phyloP scores from a whole-genome alignment of 495 filamentous ascomycete genomes.

The Podospora australis region DNA sequence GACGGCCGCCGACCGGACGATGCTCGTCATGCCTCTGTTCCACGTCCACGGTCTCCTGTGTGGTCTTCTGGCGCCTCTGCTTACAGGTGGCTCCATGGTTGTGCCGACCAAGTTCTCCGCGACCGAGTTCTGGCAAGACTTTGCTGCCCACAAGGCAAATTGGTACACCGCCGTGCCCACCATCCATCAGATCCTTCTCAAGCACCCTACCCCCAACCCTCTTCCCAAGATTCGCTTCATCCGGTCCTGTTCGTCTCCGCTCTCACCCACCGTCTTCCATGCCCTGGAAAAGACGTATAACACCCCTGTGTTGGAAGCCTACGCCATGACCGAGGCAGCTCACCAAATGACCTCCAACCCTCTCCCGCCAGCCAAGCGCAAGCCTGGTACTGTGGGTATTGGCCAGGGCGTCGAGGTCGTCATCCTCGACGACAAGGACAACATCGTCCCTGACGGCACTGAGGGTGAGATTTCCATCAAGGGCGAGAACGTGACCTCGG shows the following conservation, averaged over 20 bases:
- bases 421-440: constrained; percentile 62
- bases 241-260: constrained; percentile 74
- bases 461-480: constrained; percentile 76
- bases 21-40: constrained; percentile 88
- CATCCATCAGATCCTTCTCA: constrained; percentile 83
- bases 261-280: constrained; percentile 70
- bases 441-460: constrained; percentile 52
- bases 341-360: constrained; percentile 90
- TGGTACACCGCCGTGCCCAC: constrained; percentile 89
- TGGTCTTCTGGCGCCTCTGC: constrained; percentile 67
- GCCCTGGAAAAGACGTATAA: constrained; percentile 63
- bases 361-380: constrained; percentile 61
- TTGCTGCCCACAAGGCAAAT: constrained; percentile 61
- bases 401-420: constrained; percentile 75
- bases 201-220: constrained; percentile 54
- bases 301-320: constrained; percentile 79
- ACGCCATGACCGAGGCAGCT: constrained; percentile 87
- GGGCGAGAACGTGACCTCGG: constrained; percentile 73
- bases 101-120: constrained; percentile 75
- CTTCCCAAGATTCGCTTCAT: constrained; percentile 76
- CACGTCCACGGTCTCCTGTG: constrained; percentile 82
- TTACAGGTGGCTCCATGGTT: constrained; percentile 65
- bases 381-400: constrained; percentile 72
- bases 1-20: constrained; percentile 60
- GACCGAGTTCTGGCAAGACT: constrained; percentile 72